Evolutionary conservation across 306 rosid species (phyloP), one percentile per base, ranked within the genome.

Genomic region (Mucuna pruriens): DNA sequence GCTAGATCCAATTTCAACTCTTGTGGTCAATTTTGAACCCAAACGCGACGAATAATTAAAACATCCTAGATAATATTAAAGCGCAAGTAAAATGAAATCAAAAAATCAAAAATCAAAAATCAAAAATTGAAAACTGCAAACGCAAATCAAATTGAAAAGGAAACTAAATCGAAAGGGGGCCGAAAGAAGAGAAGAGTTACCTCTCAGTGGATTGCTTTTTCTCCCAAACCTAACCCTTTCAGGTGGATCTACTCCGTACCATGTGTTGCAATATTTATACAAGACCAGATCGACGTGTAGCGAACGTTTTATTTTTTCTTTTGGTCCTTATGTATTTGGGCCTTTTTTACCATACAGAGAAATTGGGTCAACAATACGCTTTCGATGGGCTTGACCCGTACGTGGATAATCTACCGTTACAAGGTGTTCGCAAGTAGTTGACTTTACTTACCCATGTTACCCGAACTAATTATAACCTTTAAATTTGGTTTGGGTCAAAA

Each of bases 151-250:
- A 71, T 16, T 48, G 31, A 71, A 49, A 9, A 49, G 1, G 29
- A 7, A 46, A 9, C 26, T 17, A n/a, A 17, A 29, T 29, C 42
- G 34, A 60, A 75, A 12, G 68, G 0, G 25, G 16, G 7, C 15
- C 34, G 78, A 25, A 0, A 38, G 22, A 55, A 9, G 48, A 36
- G 38, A 20, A 52, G 57, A 23, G 44, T 17, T 16, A 60, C 57
- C 70, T 75, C 8, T 69, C 13, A 40, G 40, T 7, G 8, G 60
- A 0, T 48, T 26, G 76, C 29, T 6, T 33, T 71, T 16, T 34
- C 44, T 15, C 23, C 6, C 2, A 7, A 48, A 76, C 80, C 80
- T 76, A 76, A 76, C 55, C 55, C 68, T 74, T 39, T 29, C 5
- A 31, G 7, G 15, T 44, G 29, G 57, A 58, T 75, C 17, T 6